These are phyloP conservation scores for Zygosaccharomyces kombuchaensis DNA, from an alignment of 805 yeast genomes.

Conservation along the genomic window DNA sequence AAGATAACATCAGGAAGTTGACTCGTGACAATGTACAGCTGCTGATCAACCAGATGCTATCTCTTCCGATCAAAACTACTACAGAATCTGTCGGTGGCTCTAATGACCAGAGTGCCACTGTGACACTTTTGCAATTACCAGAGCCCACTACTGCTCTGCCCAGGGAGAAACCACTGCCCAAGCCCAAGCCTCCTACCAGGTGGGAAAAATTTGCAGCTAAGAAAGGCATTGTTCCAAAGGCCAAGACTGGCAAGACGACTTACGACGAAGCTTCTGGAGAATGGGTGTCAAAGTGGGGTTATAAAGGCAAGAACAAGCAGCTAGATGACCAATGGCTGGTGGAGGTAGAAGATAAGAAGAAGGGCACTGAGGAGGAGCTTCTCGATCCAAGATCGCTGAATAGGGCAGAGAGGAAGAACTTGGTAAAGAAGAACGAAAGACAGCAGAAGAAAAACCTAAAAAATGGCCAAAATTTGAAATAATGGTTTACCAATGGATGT, in stretches of 20 bases:
- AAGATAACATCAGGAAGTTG: slow-evolving; percentile 55
- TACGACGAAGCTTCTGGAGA: slow-evolving; percentile 85
- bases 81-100: slow-evolving; percentile 58
- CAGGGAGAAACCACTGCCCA: slow-evolving; percentile 93
- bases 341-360: slow-evolving; percentile 77
- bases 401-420: slow-evolving; percentile 78
- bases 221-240: slow-evolving; percentile 91
- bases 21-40: slow-evolving; percentile 93
- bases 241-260: slow-evolving; percentile 82
- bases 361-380: slow-evolving; percentile 56
- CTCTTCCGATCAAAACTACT: slow-evolving; percentile 84
- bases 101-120: slow-evolving; percentile 57
- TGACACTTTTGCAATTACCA: slow-evolving; percentile 82
- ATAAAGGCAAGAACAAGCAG: slow-evolving; percentile 85
- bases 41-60: slow-evolving; percentile 81
- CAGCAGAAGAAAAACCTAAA: slow-evolving; percentile 81
- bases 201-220: slow-evolving; percentile 96
- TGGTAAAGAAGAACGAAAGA: slow-evolving; percentile 75
- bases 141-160: slow-evolving; percentile 79
- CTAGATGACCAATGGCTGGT: slow-evolving; percentile 92
- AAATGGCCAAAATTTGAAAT: slow-evolving; percentile 23
- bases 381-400: slow-evolving; percentile 81
- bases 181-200: slow-evolving; percentile 84
- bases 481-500: background rate
- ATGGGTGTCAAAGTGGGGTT: slow-evolving; percentile 99